Percentiles rank a stretch among this genome's conserved stretches.
Conservation (phyloP, 2,329 filamentous ascomycete genomes). For the Colletotrichum magnum region DNA sequence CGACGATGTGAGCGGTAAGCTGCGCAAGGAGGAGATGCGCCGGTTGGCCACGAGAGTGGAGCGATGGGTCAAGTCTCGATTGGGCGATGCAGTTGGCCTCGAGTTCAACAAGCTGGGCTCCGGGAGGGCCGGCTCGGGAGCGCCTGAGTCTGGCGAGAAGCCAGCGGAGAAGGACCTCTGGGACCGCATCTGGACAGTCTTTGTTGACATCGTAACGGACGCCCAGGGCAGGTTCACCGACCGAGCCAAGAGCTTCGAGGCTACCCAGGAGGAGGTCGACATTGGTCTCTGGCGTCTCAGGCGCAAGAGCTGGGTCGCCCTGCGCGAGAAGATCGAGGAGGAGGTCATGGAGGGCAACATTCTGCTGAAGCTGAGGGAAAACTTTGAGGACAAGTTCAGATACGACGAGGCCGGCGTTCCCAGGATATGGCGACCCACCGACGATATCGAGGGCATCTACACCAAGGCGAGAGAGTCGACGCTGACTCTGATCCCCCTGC, state of each 20-base stretch:
- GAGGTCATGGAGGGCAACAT: slow-evolving; percentile 99
- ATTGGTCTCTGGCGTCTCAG: slow-evolving; percentile 93
- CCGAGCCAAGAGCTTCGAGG: slow-evolving; percentile 93
- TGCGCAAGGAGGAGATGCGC: slow-evolving; percentile 97
- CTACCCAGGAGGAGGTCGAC: slow-evolving; percentile 90
- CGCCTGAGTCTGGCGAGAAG: slow-evolving; percentile 83
- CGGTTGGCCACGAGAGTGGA: slow-evolving; percentile 91
- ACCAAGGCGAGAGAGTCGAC: slow-evolving; percentile 94
- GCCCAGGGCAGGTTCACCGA: slow-evolving; percentile 90
- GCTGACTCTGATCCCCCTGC: slow-evolving; percentile 87
- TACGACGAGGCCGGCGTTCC: slow-evolving; percentile 97
- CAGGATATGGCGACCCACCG: slow-evolving; percentile 94
- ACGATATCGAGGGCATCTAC: slow-evolving; percentile 97
- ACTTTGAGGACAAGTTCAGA: slow-evolving; percentile 99
- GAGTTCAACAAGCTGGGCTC: slow-evolving; percentile 98
- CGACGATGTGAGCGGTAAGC: slow-evolving; percentile 85
- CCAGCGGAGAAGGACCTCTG: slow-evolving; percentile 89
- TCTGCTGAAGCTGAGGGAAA: slow-evolving; percentile 93
- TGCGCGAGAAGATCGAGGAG: slow-evolving; percentile 92
- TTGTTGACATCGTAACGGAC: slow-evolving; percentile 85
- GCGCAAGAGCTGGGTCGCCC: slow-evolving; percentile 93
- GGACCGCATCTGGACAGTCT: slow-evolving; percentile 94
- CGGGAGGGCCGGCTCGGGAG: slow-evolving; percentile 85
- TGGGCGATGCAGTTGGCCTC: slow-evolving; percentile 88
- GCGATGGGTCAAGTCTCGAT: slow-evolving; percentile 90